Evolutionary conservation across 352 stramenopile species (phyloP).

Genomic region (Vaucheria bursata): DNA sequence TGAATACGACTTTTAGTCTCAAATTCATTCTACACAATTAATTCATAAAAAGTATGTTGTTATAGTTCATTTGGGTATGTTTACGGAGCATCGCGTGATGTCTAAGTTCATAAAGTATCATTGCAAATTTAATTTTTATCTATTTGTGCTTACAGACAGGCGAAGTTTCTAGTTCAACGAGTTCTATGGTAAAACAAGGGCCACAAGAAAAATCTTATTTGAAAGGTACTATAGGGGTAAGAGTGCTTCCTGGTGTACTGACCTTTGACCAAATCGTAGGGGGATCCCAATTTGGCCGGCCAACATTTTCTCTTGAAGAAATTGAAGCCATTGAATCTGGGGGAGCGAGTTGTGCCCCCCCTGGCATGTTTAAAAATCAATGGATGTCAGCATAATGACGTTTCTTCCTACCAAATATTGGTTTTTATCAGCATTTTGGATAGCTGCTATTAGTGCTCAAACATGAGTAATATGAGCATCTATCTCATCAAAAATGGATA

Average conservation of each 20-base stretch:
- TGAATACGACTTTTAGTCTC: no score
- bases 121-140: no score
- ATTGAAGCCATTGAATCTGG: constrained; percentile 42
- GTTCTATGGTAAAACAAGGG: neutral
- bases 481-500: no score
- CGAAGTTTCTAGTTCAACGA: neutral
- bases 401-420: neutral
- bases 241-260: neutral
- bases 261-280: constrained; percentile 20
- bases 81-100: no score
- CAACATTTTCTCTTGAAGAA: constrained; percentile 30
- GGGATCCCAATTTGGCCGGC: constrained; percentile 35
- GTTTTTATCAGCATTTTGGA: neutral
- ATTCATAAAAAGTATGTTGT: no score
- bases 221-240: neutral
- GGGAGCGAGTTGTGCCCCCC: constrained; percentile 17
- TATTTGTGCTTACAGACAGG: neutral
- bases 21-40: no score
- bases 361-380: neutral
- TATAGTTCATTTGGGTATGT: no score
- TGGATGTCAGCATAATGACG: constrained; percentile 5
- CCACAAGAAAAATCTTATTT: no score
- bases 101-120: no score
- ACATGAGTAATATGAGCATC: neutral
- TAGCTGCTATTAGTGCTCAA: neutral